Evolutionary conservation across 352 stramenopile species (phyloP), one percentile per base, ranked within the genome.

Genomic region (Aphanomyces invadans): DNA sequence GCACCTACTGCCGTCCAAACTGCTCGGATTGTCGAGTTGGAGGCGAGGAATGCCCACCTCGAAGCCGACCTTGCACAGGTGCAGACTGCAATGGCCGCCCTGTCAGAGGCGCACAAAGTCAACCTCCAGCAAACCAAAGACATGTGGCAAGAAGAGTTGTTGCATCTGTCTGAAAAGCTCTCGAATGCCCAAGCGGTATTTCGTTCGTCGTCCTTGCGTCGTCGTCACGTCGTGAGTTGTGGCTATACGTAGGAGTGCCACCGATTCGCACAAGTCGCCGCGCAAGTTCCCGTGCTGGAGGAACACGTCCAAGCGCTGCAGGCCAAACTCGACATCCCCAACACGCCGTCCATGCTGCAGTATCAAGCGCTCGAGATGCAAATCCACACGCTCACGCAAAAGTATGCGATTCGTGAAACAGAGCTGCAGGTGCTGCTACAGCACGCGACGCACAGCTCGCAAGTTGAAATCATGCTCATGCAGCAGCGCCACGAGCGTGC

Each of bases 261-360:
- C 5, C 32, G 5, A 25, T 49, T 28, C 25, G 17, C 33, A 19
- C 7, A 45, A 2, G 62, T 76, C 4, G 78, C 70, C 15, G 68
- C 68, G 5, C 74, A 69, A 2, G 70, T 87, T 0, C 71, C 79
- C 0, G 61, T 61, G 4, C 71, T 94, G 1, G 85, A 94, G 65
- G 70, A 76, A 46, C 71, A 89, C 19, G 62, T 92, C 2, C n/a
- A 71, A 7, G 63, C 65, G 2, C 70, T 91, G 17, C 70, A 73
- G 19, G 64, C 74, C 12, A 72, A 87, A 46, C 39, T 80, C 5
- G 66, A 71, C n/a, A 65, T 89, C 17, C 85, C 85, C 23, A 78
- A 75, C 25, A 89, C 83, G 9, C 85, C 83, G 25, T 91, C 82
- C 0, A 91, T 92, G 85, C 65, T 90, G 36, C 79, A 91, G 65